These are phyloP conservation scores for Lachancea cidri DNA, from an alignment of 805 yeast species.

Conservation along the genomic window DNA sequence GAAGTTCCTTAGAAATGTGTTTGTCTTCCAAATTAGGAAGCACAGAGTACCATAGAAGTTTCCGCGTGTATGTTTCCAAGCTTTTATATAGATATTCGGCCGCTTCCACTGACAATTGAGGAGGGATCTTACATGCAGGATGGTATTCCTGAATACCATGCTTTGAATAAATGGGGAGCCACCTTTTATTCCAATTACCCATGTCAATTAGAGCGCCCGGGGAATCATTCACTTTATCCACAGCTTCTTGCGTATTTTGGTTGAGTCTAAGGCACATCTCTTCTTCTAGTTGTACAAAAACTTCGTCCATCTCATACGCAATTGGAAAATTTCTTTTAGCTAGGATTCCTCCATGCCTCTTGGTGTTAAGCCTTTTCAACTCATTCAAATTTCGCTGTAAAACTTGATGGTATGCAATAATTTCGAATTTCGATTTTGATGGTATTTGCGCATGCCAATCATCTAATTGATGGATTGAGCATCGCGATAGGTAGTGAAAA, in stretches of 20 bases:
- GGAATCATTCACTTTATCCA: background rate
- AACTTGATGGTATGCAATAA: slow-evolving; percentile 23
- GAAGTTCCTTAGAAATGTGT: slow-evolving; percentile 8
- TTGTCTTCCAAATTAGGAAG: slow-evolving; percentile 17
- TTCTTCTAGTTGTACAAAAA: slow-evolving; percentile 25
- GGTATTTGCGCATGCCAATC: slow-evolving; percentile 24
- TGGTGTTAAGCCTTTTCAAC: slow-evolving; percentile 13
- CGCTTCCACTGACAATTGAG: slow-evolving; percentile 14
- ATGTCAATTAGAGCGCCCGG: background rate
- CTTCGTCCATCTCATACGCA: slow-evolving; percentile 32
- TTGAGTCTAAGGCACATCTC: slow-evolving; percentile 15
- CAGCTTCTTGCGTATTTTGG: slow-evolving; percentile 8
- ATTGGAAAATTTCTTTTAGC: slow-evolving; percentile 25
- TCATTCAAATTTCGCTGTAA: slow-evolving; percentile 16
- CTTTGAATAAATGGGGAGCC: slow-evolving; percentile 25
- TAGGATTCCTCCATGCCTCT: slow-evolving; percentile 18
- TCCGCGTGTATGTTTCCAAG: slow-evolving; percentile 14
- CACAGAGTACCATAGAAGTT: slow-evolving; percentile 17
- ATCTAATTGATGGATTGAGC: slow-evolving; percentile 29
- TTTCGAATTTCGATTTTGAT: slow-evolving; percentile 26
- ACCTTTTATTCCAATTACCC: slow-evolving; percentile 26
- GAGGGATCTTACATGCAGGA: slow-evolving; percentile 13
- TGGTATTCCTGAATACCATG: slow-evolving; percentile 16
- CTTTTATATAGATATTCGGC: slow-evolving; percentile 12
- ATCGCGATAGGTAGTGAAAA: slow-evolving; percentile 26